Evolutionary conservation across 2,329 filamentous ascomycete species (phyloP), one percentile per base, ranked within the genome.

Genomic region (Triangularia verruculosa): DNA sequence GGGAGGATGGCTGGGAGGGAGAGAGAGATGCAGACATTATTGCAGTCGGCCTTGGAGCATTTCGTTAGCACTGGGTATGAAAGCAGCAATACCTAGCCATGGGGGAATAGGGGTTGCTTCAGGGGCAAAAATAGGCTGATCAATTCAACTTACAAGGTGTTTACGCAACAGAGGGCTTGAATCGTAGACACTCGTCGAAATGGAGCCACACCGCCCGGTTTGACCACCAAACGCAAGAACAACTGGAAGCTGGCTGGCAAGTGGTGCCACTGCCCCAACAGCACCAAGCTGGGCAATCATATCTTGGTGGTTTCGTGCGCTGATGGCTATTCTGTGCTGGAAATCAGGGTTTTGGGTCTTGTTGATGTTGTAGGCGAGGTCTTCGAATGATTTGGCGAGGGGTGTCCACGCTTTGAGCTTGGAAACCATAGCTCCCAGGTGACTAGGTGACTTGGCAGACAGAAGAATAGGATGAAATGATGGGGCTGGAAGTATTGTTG

Each of bases 1-100:
- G 75, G 76, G 54, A 67, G 74, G 25, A 79, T 74, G 61, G 70
- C 72, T 0, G 22, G 62, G 2, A 64, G 9, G 0, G 73, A 74
- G 0, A 71, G 59, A 0, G 64, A 63, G 4, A 5, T 24, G 9
- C 43, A 20, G 0, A 65, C 54, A 0, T 53, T 11, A 20, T 53
- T 24, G 13, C 47, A 53, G 47, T n/a, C 17, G 47, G 25, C 25
- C 47, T 20, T 67, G 47, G 25, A 70, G 59, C n/a, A 0, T 53
- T 53, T 62, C 2, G 47, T 24, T 27, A 27, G 24, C 13, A 20
- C 47, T 4, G 17, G n/a, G 15, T 39, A 15, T 39, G 34, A 17
- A 39, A 39, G 9, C 4, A 15, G 34, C 34, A 39, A 39, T 9
- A 39, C 17, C 17, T 15, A 39, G 15, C n/a, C n/a, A n/a, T n/a